These are phyloP conservation scores for Ophiosphaerella narmari DNA, from an alignment of 2,329 filamentous ascomycete species.

Conservation along the genomic window DNA sequence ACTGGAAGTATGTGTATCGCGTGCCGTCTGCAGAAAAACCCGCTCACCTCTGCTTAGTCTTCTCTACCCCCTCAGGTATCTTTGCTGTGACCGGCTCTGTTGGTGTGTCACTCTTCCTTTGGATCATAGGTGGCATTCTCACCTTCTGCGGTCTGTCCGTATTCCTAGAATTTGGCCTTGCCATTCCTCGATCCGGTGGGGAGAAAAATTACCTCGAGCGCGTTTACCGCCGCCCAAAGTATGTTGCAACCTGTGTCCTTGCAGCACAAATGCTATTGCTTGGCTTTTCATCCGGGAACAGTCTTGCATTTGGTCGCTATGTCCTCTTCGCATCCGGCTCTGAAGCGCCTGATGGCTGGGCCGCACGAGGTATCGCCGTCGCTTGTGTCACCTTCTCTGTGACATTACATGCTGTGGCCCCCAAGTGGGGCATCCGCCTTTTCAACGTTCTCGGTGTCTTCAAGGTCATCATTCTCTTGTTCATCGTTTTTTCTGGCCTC, in stretches of 20 bases:
- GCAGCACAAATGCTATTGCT: slow-evolving; percentile 66
- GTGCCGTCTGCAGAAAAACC: slow-evolving; percentile 4
- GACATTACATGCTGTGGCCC: slow-evolving; percentile 56
- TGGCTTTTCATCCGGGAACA: slow-evolving; percentile 64
- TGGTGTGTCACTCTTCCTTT: slow-evolving; percentile 59
- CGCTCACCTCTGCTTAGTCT: slow-evolving; percentile 42
- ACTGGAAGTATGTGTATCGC: slow-evolving; percentile 28
- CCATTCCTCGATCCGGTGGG: slow-evolving; percentile 65
- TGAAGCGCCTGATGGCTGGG: slow-evolving; percentile 57
- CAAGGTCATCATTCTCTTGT: slow-evolving; percentile 63
- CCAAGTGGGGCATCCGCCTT: slow-evolving; percentile 63
- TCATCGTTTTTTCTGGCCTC: slow-evolving; percentile 64
- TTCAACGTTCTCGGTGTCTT: slow-evolving; percentile 65
- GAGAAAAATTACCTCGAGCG: slow-evolving; percentile 70
- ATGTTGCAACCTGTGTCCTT: slow-evolving; percentile 64
- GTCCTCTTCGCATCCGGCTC: slow-evolving; percentile 60
- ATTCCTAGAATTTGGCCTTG: slow-evolving; percentile 67
- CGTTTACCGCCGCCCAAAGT: slow-evolving; percentile 63
- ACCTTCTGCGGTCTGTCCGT: slow-evolving; percentile 65
- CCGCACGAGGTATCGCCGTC: slow-evolving; percentile 58
- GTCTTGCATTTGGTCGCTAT: slow-evolving; percentile 63
- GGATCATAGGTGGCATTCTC: slow-evolving; percentile 59
- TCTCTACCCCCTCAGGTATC: slow-evolving; percentile 63
- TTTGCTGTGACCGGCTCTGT: slow-evolving; percentile 60
- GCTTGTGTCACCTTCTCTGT: slow-evolving; percentile 58